These are phyloP conservation scores for Leccinellum albellum DNA, from an alignment of 768 basidiomycete genomes.

Conservation along the genomic window DNA sequence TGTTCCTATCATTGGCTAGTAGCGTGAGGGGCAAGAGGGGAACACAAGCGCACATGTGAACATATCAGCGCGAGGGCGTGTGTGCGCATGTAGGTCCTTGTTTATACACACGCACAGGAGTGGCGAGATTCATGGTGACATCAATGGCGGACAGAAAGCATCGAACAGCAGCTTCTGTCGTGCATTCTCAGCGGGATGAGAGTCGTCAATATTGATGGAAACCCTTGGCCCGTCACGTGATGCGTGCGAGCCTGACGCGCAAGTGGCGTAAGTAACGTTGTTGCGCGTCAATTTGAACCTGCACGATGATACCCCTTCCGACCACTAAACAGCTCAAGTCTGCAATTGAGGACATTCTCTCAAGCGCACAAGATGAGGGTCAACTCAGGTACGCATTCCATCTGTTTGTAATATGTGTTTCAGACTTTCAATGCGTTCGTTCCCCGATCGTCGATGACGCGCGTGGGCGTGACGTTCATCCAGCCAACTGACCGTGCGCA, in stretches of 20 bases:
- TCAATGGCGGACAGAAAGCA: no score
- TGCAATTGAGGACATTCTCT: conserved; percentile 20
- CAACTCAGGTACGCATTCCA: conserved; percentile 14
- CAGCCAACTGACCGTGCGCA: conserved; percentile 42
- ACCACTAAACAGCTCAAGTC: conserved; percentile 12
- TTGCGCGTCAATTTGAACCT: background rate
- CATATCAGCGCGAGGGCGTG: no score
- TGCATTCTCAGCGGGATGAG: no score
- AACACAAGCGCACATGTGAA: no score
- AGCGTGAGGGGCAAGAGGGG: no score
- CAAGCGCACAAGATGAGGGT: conserved; percentile 20
- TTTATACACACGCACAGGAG: no score
- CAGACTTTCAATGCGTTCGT: background rate
- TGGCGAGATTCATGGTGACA: no score
- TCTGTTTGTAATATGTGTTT: background rate
- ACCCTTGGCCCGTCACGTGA: conserved; percentile 17
- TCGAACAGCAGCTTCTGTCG: no score
- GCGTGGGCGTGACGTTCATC: background rate
- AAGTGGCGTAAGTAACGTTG: background rate
- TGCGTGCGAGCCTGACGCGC: background rate
- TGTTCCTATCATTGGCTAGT: no score
- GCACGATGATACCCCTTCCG: conserved; percentile 12
- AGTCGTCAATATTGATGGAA: background rate
- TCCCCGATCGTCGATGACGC: background rate
- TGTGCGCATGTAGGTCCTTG: no score